Conservation (phyloP, 176 grass and related monocot species). For the Poa annua region DNA sequence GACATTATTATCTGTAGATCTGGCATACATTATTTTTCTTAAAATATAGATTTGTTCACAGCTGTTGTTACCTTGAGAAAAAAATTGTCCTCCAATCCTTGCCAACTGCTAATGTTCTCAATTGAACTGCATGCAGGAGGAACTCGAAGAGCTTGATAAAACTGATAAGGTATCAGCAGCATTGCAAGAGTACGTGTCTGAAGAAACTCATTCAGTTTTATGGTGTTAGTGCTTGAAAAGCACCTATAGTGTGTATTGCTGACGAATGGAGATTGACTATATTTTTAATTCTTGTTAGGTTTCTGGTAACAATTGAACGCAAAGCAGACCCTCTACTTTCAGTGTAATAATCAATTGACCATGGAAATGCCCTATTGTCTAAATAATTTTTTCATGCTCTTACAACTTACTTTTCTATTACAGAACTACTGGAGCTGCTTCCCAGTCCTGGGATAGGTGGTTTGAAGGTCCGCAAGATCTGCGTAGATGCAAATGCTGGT, state of each 20-base stretch:
- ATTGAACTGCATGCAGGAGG: constrained; percentile 57
- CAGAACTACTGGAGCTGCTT: constrained; percentile 68
- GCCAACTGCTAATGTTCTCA: neutral
- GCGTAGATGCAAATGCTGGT: constrained; percentile 75
- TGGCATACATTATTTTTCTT: neutral
- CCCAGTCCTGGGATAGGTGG: constrained; percentile 77
- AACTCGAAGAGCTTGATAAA: constrained; percentile 73
- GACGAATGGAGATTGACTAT: constrained; percentile 17
- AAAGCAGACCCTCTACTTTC: constrained; percentile 82
- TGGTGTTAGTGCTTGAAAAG: neutral
- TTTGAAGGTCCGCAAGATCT: constrained; percentile 85
- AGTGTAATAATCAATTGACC: constrained; percentile 55
- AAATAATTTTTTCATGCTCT: neutral
- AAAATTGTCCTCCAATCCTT: neutral
- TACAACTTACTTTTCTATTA: neutral
- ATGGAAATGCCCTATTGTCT: neutral
- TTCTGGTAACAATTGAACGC: constrained; percentile 57
- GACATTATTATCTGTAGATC: neutral
- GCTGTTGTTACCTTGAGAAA: neutral
- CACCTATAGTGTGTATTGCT: neutral
- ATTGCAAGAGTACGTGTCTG: constrained; percentile 66
- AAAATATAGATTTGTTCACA: neutral
- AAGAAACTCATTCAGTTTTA: neutral
- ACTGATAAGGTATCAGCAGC: constrained; percentile 64
- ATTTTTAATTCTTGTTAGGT: constrained; percentile 52